These are phyloP conservation scores for Epichloe sibirici DNA, from an alignment of 2,329 filamentous ascomycete genomes.

Conservation along the genomic window DNA sequence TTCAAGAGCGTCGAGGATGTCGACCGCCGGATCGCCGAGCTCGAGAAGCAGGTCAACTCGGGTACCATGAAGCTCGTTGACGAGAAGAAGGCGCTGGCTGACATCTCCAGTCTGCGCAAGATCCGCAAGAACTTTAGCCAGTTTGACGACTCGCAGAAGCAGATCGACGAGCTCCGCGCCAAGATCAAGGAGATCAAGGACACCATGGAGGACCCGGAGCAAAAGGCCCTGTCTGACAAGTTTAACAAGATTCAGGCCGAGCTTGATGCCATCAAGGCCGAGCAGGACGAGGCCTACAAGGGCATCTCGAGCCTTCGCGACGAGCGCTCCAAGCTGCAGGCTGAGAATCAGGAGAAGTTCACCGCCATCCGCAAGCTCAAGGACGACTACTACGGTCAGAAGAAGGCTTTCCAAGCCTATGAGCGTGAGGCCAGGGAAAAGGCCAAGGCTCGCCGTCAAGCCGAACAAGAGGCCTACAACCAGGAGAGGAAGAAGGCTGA, in stretches of 20 bases:
- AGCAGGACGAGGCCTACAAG: slow-evolving; percentile 87
- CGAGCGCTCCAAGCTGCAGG: slow-evolving; percentile 71
- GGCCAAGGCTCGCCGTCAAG: slow-evolving; percentile 63
- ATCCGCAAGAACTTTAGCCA: slow-evolving; percentile 81
- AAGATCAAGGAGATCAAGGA: slow-evolving; percentile 87
- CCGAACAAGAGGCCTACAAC: slow-evolving; percentile 63
- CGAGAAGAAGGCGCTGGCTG: slow-evolving; percentile 83
- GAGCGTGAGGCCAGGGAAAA: slow-evolving; percentile 74
- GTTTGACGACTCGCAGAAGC: slow-evolving; percentile 76
- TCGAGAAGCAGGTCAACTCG: slow-evolving; percentile 77
- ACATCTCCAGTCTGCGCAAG: slow-evolving; percentile 75
- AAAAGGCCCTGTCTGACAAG: slow-evolving; percentile 74
- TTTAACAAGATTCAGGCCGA: slow-evolving; percentile 80
- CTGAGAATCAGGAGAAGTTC: slow-evolving; percentile 80
- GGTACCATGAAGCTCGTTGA: slow-evolving; percentile 93
- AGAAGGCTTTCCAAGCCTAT: slow-evolving; percentile 71
- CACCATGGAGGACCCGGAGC: slow-evolving; percentile 79
- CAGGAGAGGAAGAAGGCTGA: slow-evolving; percentile 65
- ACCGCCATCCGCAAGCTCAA: slow-evolving; percentile 72
- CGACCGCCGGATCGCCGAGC: slow-evolving; percentile 65
- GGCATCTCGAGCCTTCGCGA: slow-evolving; percentile 73
- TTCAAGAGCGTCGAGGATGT: slow-evolving; percentile 86
- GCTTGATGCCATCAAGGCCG: slow-evolving; percentile 78
- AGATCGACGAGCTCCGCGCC: slow-evolving; percentile 74
- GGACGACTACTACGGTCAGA: slow-evolving; percentile 73